Conservation (phyloP, 257 asterid genomes). For the Lavandula angustifolia region DNA sequence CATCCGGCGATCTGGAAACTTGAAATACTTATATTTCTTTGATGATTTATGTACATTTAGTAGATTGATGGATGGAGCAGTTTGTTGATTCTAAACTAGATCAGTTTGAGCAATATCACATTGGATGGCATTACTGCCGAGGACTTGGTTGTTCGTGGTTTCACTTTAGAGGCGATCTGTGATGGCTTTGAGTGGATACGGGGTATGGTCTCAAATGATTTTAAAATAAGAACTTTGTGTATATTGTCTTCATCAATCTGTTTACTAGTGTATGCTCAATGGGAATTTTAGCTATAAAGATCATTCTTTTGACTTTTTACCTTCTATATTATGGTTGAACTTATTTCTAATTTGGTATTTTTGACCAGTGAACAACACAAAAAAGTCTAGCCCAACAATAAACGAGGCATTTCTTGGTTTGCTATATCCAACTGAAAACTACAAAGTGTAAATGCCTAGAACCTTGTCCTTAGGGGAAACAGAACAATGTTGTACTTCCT, state of each 20-base stretch:
- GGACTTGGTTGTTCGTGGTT: neutral
- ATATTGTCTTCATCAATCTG: neutral
- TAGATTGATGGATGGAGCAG: neutral
- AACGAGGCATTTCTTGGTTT: constrained; percentile 92
- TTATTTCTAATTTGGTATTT: constrained; percentile 19
- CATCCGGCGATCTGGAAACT: neutral
- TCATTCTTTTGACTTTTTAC: neutral
- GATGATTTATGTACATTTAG: neutral
- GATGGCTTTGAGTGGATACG: constrained; percentile 9
- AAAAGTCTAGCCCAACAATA: constrained; percentile 76
- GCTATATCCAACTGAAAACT: constrained; percentile 92
- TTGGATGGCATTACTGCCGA: neutral
- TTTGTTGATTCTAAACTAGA: neutral
- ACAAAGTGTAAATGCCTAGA: constrained; percentile 73
- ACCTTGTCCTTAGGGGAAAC: constrained; percentile 12
- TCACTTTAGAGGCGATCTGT: constrained; percentile 11
- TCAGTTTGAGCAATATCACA: neutral
- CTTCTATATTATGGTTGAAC: constrained; percentile 4
- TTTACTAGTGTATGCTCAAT: neutral
- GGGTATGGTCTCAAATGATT: neutral
- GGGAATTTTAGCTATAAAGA: neutral
- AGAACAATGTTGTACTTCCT: neutral
- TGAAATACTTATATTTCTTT: neutral
- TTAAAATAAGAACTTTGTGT: neutral
- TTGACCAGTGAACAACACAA: constrained; percentile 90